Evolutionary conservation across 2,329 filamentous ascomycete genomes (phyloP).

Genomic region (Aschersonia sp.): DNA sequence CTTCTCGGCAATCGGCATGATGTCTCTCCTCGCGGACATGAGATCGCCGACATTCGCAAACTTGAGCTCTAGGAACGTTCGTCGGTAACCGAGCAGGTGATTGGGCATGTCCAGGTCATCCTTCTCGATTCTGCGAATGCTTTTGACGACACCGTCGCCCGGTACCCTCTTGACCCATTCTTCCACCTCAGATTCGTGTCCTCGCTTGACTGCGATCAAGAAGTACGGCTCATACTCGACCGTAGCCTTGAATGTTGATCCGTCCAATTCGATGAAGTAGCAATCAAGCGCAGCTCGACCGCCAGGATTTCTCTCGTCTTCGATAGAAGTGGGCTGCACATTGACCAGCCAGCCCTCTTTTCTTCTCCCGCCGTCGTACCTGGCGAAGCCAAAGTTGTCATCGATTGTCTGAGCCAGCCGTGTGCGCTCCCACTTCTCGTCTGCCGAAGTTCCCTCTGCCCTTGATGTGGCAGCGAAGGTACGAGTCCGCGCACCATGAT

Average conservation of each 20-base stretch:
- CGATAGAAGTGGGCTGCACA: constrained; percentile 75
- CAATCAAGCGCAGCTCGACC: constrained; percentile 87
- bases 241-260: constrained; percentile 87
- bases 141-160: constrained; percentile 70
- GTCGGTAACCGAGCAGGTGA: constrained; percentile 78
- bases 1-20: constrained; percentile 86
- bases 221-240: constrained; percentile 97
- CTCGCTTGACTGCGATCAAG: constrained; percentile 75
- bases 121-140: constrained; percentile 64
- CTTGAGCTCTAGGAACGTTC: constrained; percentile 73
- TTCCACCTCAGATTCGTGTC: constrained; percentile 83
- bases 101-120: constrained; percentile 94
- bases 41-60: constrained; percentile 84
- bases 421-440: constrained; percentile 82
- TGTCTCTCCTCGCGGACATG: constrained; percentile 65
- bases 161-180: constrained; percentile 77
- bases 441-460: constrained; percentile 74
- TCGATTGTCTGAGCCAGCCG: constrained; percentile 79
- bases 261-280: constrained; percentile 88
- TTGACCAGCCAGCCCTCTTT: constrained; percentile 90
- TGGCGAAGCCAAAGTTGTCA: constrained; percentile 84
- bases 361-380: constrained; percentile 74
- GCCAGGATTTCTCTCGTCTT: constrained; percentile 71
- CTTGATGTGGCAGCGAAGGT: constrained; percentile 69
- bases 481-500: constrained; percentile 55